A percentile compares a stretch with the other conserved stretches of the same genome.
phyloP scores from a whole-genome alignment of 805 yeast genomes.

The Lipomyces mesembrius region DNA sequence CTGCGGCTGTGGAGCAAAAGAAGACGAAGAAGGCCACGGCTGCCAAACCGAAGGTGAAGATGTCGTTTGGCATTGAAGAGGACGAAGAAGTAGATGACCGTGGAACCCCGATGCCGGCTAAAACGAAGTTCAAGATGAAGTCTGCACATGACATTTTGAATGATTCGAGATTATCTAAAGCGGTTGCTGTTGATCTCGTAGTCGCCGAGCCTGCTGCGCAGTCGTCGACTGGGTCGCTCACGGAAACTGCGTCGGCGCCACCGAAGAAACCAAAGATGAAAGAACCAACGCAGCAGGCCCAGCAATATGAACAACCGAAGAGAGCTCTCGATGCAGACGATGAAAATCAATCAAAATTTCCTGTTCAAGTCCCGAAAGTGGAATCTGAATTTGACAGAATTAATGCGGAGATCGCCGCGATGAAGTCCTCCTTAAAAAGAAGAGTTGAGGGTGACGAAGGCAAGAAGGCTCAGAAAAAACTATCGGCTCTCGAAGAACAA shows the following conservation, averaged over 20 bases:
- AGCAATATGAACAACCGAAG: neutral
- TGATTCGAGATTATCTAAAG: constrained; percentile 25
- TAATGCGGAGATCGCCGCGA: constrained; percentile 32
- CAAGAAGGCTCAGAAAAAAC: constrained; percentile 15
- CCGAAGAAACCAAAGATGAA: neutral
- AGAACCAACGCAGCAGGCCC: neutral
- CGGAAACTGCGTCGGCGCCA: neutral
- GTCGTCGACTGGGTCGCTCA: neutral
- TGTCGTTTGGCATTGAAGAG: constrained; percentile 50
- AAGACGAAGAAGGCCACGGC: constrained; percentile 23
- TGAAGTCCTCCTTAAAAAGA: constrained; percentile 31
- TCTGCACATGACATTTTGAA: constrained; percentile 39
- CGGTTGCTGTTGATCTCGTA: constrained; percentile 1
- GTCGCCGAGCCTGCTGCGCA: neutral
- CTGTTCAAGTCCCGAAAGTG: constrained; percentile 12
- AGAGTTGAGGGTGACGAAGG: constrained; percentile 3
- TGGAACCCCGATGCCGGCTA: constrained; percentile 9
- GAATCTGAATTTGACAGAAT: constrained; percentile 31
- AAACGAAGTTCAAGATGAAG: constrained; percentile 38
- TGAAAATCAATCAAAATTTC: constrained; percentile 15
- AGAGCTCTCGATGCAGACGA: neutral
- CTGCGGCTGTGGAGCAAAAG: constrained; percentile 13
- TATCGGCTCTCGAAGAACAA: constrained; percentile 45
- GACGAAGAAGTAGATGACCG: constrained; percentile 46
- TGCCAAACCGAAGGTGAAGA: constrained; percentile 45